These are phyloP conservation scores for Hypericum androsaemum DNA, from an alignment of 345 rosid species.

Conservation along the genomic window DNA sequence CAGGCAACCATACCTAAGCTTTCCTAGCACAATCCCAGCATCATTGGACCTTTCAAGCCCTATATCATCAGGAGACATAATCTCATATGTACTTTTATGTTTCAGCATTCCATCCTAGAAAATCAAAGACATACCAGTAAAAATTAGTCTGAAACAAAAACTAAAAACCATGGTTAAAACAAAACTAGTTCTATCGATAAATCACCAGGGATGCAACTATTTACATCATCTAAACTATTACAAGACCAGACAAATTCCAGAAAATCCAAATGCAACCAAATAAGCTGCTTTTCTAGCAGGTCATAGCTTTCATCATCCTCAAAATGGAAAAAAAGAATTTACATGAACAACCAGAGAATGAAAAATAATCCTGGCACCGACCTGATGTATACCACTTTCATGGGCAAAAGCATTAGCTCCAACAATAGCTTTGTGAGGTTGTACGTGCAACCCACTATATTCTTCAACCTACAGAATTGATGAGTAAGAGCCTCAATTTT, in stretches of 20 bases:
- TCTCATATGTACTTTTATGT: conserved; percentile 88
- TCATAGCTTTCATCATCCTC: no score
- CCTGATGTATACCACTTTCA: conserved; percentile 97
- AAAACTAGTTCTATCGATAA: no score
- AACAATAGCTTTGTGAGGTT: conserved; percentile 95
- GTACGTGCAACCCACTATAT: conserved; percentile 73
- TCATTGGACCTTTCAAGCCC: conserved; percentile 82
- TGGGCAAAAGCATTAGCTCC: conserved; percentile 97
- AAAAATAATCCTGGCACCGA: conserved; percentile 15
- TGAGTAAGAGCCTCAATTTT: background rate
- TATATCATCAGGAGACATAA: conserved; percentile 75
- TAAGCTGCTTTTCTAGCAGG: no score
- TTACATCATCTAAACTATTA: no score
- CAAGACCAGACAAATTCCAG: no score
- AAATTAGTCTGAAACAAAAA: background rate
- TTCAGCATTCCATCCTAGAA: conserved; percentile 91
- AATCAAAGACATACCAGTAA: conserved; percentile 4
- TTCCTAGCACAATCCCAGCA: conserved; percentile 91
- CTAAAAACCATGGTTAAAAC: no score
- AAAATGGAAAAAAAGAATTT: no score
- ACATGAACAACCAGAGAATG: background rate
- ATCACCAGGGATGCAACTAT: no score
- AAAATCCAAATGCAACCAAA: no score
- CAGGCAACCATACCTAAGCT: conserved; percentile 49
- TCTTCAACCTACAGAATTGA: conserved; percentile 63